phyloP scores from a whole-genome alignment of 306 rosid genomes.

The Rubus parviflorus region DNA sequence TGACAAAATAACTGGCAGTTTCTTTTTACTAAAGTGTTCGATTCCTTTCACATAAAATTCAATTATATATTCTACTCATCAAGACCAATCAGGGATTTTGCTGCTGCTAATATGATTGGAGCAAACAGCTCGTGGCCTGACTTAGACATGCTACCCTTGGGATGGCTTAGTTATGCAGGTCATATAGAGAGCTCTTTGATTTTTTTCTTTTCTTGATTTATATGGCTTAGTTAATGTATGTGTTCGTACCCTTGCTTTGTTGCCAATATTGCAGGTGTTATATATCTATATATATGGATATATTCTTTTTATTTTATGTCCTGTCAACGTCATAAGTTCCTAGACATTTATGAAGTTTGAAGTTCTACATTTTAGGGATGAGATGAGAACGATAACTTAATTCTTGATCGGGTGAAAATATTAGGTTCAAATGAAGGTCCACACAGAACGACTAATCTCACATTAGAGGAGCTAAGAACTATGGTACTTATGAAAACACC shows the following conservation, averaged over 20 bases:
- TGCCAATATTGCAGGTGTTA: background rate
- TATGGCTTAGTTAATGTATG: background rate
- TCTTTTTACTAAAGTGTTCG: background rate
- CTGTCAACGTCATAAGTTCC: background rate
- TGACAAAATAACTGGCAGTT: slow-evolving; percentile 24
- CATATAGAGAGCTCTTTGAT: slow-evolving; percentile 6
- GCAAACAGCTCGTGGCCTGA: slow-evolving; percentile 89
- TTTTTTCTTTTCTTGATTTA: background rate
- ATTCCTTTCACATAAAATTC: background rate
- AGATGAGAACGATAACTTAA: background rate
- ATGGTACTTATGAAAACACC: slow-evolving; percentile 49
- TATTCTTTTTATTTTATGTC: background rate
- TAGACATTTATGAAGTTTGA: background rate
- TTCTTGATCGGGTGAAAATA: slow-evolving; percentile 10
- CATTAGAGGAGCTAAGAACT: slow-evolving; percentile 62
- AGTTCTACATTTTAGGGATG: slow-evolving; percentile 26
- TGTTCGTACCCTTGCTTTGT: background rate
- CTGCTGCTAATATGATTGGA: slow-evolving; percentile 72
- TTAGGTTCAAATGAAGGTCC: slow-evolving; percentile 81
- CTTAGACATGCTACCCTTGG: slow-evolving; percentile 88
- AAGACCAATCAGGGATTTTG: slow-evolving; percentile 60
- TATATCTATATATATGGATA: background rate
- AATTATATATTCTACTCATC: slow-evolving; percentile 7
- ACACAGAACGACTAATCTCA: slow-evolving; percentile 52
- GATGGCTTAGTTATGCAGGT: slow-evolving; percentile 89